phyloP scores from a whole-genome alignment of 352 stramenopile genomes.

The Pythium utonaiense region DNA sequence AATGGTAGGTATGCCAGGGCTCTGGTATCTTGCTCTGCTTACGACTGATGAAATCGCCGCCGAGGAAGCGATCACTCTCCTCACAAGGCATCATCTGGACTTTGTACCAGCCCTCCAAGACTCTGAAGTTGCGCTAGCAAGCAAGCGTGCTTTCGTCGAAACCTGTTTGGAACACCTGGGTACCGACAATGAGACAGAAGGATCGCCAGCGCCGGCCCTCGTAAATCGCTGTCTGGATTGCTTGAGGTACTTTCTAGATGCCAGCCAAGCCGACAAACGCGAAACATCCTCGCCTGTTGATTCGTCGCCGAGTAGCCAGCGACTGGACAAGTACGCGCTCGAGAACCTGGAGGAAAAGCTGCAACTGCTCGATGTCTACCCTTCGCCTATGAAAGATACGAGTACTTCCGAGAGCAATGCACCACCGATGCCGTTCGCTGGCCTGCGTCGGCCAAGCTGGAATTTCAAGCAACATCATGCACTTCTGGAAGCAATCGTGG shows the following conservation, averaged over 20 bases:
- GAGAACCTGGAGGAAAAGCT: slow-evolving; percentile 61
- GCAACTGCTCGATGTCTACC: slow-evolving; percentile 51
- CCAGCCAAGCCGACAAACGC: slow-evolving; percentile 2
- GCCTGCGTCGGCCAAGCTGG: slow-evolving; percentile 53
- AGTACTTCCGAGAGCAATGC: slow-evolving; percentile 5
- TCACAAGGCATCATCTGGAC: slow-evolving; percentile 57
- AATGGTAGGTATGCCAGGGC: slow-evolving; percentile 42
- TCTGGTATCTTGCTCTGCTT: slow-evolving; percentile 61
- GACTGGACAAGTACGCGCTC: slow-evolving; percentile 24
- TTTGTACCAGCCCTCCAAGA: slow-evolving; percentile 33
- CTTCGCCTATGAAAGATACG: slow-evolving; percentile 60
- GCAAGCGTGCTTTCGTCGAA: slow-evolving; percentile 50
- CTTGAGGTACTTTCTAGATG: slow-evolving; percentile 64
- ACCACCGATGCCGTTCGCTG: slow-evolving; percentile 18
- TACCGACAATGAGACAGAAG: background rate
- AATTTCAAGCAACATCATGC: slow-evolving; percentile 55
- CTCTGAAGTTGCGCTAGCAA: slow-evolving; percentile 24
- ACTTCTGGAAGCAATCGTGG: slow-evolving; percentile 48
- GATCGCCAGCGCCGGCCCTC: slow-evolving; percentile 1
- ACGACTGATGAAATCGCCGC: slow-evolving; percentile 39
- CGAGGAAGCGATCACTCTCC: slow-evolving; percentile 58
- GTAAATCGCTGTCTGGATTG: slow-evolving; percentile 69
- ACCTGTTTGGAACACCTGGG: slow-evolving; percentile 50
- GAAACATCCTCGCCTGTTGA: background rate
- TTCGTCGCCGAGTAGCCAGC: background rate